These are phyloP conservation scores for Plasmodium vinckei DNA, from an alignment of 169 alveolate species.

Conservation along the genomic window DNA sequence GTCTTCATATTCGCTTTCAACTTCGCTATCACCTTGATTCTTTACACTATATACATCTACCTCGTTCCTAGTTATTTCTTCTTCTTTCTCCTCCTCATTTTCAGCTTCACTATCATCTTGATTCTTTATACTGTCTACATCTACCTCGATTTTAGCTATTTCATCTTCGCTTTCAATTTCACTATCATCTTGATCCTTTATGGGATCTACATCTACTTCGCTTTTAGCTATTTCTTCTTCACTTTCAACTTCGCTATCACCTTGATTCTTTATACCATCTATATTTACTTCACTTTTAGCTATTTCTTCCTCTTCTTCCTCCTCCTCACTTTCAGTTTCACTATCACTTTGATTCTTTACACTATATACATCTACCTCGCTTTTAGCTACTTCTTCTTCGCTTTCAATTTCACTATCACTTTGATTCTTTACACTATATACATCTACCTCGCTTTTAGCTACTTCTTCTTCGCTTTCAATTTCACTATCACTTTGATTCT, in stretches of 20 bases:
- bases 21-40: background rate
- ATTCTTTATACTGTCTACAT: background rate
- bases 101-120: background rate
- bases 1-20: background rate
- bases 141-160: too few relatives aligned
- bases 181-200: background rate
- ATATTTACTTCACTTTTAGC: background rate
- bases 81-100: background rate
- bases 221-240: too few relatives aligned
- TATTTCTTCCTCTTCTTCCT: background rate
- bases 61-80: background rate
- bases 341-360: background rate
- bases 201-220: background rate
- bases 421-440: background rate
- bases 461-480: slow-evolving; percentile 4
- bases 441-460: background rate
- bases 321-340: background rate
- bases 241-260: background rate
- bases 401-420: background rate
- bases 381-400: background rate
- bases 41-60: background rate
- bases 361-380: background rate
- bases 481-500: slow-evolving; percentile 7
- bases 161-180: background rate
- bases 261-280: background rate